Base-by-base conservation (phyloP, 192 early-diverging fungal genomes). In the Helicostylum pulchrum region DNA sequence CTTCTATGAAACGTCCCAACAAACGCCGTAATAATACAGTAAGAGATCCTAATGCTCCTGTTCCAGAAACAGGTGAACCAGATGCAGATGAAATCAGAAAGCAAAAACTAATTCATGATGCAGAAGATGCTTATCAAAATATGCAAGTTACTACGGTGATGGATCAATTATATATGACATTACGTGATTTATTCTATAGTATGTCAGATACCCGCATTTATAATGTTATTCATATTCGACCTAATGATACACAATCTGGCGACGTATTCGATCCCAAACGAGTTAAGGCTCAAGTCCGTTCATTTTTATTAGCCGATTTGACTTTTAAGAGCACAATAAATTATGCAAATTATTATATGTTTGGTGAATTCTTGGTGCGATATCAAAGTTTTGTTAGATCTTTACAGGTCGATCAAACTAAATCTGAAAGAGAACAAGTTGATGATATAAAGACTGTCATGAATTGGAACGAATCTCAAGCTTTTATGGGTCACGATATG, bases 211-310 rank as follows among this genome's bases (percentile, higher is more conserved):
- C 94, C 32, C 81, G 84, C 43, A 75, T 87, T 6, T 98, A 94
- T 91, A 79, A 90, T 47, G 79, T 97, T 10, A 77, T 92, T 54
- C 95, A 95, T 77, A 75, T 96, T 20, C 72, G 85, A 23, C 88
- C 92, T 2, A 87, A 90, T 58, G 83, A 86, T 66, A 50, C 66
- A 2, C 78, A 80, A 30, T 63, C 79, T 5, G 67, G 69, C 1
- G 78, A 80, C 50, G 43, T 59, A 3, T 81, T 88, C 54, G 92
- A 94, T 68, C 53, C 62, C 4, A 80, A 79, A 54, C 79, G 79
- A 43, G 79, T 98, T 32, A 82, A 78, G 46, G 69, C 83, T 10
- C 93, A 96, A 72, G 75, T 96, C 9, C 74, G 82, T 12, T 78
- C 83, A 19, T 75, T 89, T 61, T 83, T 83, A 1, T 76, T 96